Base-by-base conservation (phyloP, 108 stramenopile genomes). In the Cylindrotheca fusiformis region DNA sequence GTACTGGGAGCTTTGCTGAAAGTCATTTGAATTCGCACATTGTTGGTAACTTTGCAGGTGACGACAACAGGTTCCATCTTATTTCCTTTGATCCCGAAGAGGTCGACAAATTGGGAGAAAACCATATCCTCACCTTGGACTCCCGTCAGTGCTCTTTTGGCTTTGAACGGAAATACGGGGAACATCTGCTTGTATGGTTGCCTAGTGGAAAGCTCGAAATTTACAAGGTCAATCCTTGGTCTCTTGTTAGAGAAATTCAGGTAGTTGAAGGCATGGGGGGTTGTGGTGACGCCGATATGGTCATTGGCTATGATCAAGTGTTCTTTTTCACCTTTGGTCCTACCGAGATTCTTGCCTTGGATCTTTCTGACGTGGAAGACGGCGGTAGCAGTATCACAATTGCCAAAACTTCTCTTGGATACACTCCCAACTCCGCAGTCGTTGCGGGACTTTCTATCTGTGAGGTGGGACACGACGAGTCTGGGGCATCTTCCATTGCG, bases 1-100 rank as follows among this genome's bases (percentile, higher is more conserved):
- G 72, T 30, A 74, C 66, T 21, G 72, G 72, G 55, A 46, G 41
- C 26, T 58, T 74, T 31, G 41, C 50, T 2, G 48, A 48, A 25
- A 58, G 67, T 53, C 8, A 46, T 14, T 29, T 60, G 25, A 55
- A n/a, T 46, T 18, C 59, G 66, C n/a, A n/a, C n/a, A n/a, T n/a
- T n/a, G n/a, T n/a, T n/a, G n/a, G n/a, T n/a, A n/a, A n/a, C n/a
- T n/a, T 74, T 62, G 51, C 51, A 18, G 51, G 48, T 8, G 24
- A 19, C 10, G 60, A 47, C 6, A 46, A 48, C 5, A n/a, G n/a
- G n/a, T 52, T 32, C 31, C 24, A 60, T 29, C 65, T 74, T 20
- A 26, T 67, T 21, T 49, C 72, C 1, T 53, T 74, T 32, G 46
- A 41, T 32, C 47, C 55, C 3, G 30, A 53, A 2, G 4, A 54